A percentile compares a stretch with the other conserved stretches of the same genome.
phyloP scores from a whole-genome alignment of 2,329 filamentous ascomycete genomes.

The Chaetomium globosum region DNA sequence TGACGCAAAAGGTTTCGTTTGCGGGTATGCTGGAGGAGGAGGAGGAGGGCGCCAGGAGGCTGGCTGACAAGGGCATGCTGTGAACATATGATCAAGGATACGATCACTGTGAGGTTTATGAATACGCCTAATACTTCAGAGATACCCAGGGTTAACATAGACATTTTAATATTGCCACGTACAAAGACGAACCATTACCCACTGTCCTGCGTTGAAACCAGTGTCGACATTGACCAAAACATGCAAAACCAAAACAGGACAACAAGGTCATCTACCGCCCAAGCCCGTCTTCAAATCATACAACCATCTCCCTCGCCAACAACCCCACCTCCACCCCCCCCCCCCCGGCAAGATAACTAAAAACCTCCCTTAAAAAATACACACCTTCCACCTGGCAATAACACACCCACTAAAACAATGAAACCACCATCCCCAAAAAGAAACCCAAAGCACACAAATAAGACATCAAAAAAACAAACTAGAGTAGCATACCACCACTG shows the following conservation, averaged over 20 bases:
- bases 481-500: too few species aligned
- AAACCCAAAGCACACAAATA: too few species aligned
- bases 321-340: too few species aligned
- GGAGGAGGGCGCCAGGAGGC: neutral
- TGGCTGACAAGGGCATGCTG: neutral
- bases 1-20: conserved; percentile 27
- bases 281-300: neutral
- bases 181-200: neutral
- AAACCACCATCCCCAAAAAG: too few species aligned
- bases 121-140: neutral
- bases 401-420: too few species aligned
- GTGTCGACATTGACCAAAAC: neutral
- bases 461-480: too few species aligned
- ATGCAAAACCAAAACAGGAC: neutral
- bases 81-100: neutral
- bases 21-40: conserved; percentile 1
- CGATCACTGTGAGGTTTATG: neutral
- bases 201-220: neutral
- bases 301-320: neutral
- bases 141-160: conserved; percentile 15
- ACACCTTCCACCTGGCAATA: too few species aligned
- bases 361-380: too few species aligned
- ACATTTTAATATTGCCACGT: neutral
- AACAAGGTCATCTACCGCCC: neutral
- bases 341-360: too few species aligned